Conservation (phyloP, 1,284 basidiomycete genomes). For the Trichosporon ovoides region DNA sequence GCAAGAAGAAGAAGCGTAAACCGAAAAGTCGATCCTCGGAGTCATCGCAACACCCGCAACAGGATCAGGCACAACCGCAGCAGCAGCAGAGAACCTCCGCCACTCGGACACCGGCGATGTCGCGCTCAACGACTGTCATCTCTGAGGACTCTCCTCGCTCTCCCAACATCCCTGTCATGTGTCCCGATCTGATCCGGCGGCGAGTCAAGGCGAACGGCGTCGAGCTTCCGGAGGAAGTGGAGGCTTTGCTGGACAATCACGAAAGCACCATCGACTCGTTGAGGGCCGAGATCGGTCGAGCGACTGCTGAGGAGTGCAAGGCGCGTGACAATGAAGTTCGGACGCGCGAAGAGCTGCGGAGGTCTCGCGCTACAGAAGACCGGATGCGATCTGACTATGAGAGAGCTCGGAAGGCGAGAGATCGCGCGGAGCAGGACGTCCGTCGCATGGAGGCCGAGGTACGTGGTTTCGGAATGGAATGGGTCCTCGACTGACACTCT, state of each 20-base stretch:
- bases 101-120: background rate
- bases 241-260: slow-evolving; percentile 29
- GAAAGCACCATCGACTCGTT: slow-evolving; percentile 39
- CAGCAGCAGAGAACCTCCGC: background rate
- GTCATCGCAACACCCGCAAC: background rate
- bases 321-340: slow-evolving; percentile 34
- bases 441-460: slow-evolving; percentile 39
- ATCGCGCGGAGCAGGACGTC: slow-evolving; percentile 25
- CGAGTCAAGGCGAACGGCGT: slow-evolving; percentile 23
- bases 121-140: slow-evolving; percentile 6
- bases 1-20: slow-evolving; percentile 36
- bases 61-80: too few relatives aligned
- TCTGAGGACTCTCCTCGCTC: slow-evolving; percentile 12
- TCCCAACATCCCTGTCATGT: slow-evolving; percentile 3
- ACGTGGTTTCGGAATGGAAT: slow-evolving; percentile 12
- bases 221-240: slow-evolving; percentile 25
- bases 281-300: slow-evolving; percentile 38
- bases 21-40: slow-evolving; percentile 16
- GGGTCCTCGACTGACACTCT: background rate
- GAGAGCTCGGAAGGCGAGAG: slow-evolving; percentile 21
- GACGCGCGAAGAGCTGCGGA: slow-evolving; percentile 29
- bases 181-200: slow-evolving; percentile 15
- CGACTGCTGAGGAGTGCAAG: slow-evolving; percentile 41
- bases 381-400: slow-evolving; percentile 31
- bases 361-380: slow-evolving; percentile 30